Conservation (phyloP, 176 grass and related monocot genomes). For the Carex parvula region DNA sequence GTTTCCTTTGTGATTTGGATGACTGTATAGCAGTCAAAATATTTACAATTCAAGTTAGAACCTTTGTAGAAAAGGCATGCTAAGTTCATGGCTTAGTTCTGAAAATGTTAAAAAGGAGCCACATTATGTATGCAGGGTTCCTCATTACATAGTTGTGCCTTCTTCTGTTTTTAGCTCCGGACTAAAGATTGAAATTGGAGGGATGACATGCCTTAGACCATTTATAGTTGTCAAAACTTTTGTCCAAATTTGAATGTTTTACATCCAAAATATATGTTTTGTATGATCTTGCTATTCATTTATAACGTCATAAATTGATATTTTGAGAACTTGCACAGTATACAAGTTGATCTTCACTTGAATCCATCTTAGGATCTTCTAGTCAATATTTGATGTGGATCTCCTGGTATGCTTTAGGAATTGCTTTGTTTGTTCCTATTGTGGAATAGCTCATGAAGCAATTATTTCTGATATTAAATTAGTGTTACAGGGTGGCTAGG, state of each 20-base stretch:
- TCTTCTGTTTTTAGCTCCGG: background rate
- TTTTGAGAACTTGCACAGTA: background rate
- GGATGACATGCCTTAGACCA: background rate
- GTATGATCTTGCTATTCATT: background rate
- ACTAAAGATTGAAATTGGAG: background rate
- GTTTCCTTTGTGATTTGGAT: background rate
- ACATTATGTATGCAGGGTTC: background rate
- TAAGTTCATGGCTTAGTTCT: background rate
- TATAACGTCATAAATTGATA: background rate
- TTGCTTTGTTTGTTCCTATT: background rate
- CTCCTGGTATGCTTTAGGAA: background rate
- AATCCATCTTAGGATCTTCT: background rate
- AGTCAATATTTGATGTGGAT: background rate
- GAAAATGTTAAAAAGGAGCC: background rate
- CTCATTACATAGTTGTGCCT: background rate
- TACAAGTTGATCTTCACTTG: background rate
- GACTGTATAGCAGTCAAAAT: background rate
- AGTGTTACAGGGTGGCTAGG: background rate
- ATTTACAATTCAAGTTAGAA: background rate
- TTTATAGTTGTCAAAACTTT: background rate
- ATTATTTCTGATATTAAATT: background rate
- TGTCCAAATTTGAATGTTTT: background rate
- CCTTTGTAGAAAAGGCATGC: background rate
- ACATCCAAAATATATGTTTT: background rate
- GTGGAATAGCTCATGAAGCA: background rate